phyloP scores from a whole-genome alignment of 192 early-diverging fungal species.

The Coemansia sp. region DNA sequence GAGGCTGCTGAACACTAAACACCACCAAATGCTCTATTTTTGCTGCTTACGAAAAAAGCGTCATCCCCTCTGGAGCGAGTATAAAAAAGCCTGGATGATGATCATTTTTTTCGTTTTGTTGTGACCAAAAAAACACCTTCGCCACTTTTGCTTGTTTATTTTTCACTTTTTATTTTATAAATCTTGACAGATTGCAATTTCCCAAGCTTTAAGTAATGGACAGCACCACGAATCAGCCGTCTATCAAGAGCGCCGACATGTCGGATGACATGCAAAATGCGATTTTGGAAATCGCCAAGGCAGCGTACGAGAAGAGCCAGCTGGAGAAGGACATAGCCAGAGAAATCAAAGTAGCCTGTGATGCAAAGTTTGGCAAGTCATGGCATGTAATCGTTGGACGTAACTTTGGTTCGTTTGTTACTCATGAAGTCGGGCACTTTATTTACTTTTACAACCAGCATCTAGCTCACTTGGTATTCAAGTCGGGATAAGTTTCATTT shows the following conservation, averaged over 20 bases:
- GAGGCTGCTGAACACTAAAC: background rate
- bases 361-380: slow-evolving; percentile 94
- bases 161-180: background rate
- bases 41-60: background rate
- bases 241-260: slow-evolving; percentile 99
- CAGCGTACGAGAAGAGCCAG: slow-evolving; percentile 88
- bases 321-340: slow-evolving; percentile 99
- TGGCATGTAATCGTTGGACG: slow-evolving; percentile 99
- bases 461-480: slow-evolving; percentile 93
- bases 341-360: slow-evolving; percentile 96
- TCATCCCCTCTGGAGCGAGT: no score
- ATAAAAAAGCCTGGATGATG: no score
- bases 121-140: slow-evolving; percentile 6
- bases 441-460: slow-evolving; percentile 98
- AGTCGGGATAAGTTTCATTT: slow-evolving; percentile 65
- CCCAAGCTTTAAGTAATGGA: slow-evolving; percentile 4
- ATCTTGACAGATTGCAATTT: slow-evolving; percentile 2
- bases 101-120: background rate
- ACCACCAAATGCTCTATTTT: background rate
- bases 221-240: slow-evolving; percentile 11
- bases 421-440: slow-evolving; percentile 93
- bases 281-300: slow-evolving; percentile 80
- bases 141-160: background rate
- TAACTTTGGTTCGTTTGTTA: slow-evolving; percentile 99
- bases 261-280: slow-evolving; percentile 93